These are phyloP conservation scores for Globisporangium radiosum DNA, from an alignment of 352 stramenopile species.

Conservation along the genomic window DNA sequence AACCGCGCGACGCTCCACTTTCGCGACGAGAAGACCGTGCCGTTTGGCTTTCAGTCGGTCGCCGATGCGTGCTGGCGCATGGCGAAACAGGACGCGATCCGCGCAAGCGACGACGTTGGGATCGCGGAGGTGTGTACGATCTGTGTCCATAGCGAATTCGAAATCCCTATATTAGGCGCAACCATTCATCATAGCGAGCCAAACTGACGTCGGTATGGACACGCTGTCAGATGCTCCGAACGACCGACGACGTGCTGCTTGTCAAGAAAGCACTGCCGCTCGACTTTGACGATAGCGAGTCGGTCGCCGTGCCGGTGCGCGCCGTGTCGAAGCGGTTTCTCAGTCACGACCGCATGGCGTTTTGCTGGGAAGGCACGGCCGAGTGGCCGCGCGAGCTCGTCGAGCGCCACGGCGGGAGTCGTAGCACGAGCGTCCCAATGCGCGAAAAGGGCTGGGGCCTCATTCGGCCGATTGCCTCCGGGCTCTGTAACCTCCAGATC, in stretches of 20 bases:
- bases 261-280: slow-evolving; percentile 7
- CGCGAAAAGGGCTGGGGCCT: slow-evolving; percentile 10
- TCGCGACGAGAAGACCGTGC: slow-evolving; percentile 7
- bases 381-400: slow-evolving; percentile 4
- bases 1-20: slow-evolving; percentile 5
- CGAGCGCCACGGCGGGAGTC: too few species aligned
- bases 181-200: too few species aligned
- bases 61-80: slow-evolving; percentile 2
- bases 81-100: not conserved
- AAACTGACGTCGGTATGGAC: too few species aligned
- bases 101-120: not conserved
- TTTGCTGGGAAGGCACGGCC: slow-evolving; percentile 9
- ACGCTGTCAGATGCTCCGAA: not conserved
- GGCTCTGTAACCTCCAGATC: slow-evolving; percentile 3
- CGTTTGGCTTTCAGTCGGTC: slow-evolving; percentile 9
- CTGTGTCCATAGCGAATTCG: not conserved
- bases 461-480: slow-evolving; percentile 2
- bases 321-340: slow-evolving; percentile 9
- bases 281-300: not conserved
- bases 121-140: not conserved
- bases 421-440: not conserved
- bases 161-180: too few species aligned
- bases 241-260: slow-evolving; percentile 5
- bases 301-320: not conserved
- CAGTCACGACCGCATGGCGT: slow-evolving; percentile 6